Evolutionary conservation across 306 rosid genomes (phyloP).

Genomic region (Geum urbanum): DNA sequence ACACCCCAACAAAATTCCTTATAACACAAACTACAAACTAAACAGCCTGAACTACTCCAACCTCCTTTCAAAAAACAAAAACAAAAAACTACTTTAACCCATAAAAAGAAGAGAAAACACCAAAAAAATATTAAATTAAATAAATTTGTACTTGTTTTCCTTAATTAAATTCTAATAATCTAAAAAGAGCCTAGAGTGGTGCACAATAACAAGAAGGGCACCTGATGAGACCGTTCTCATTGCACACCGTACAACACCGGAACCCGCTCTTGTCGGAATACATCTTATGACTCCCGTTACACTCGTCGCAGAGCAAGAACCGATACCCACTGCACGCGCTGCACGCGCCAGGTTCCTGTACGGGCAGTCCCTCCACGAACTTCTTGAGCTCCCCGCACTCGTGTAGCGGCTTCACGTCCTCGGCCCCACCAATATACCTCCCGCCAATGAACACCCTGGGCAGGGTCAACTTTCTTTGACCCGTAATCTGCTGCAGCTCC

Average conservation of each 20-base stretch:
- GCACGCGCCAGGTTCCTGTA: conserved; percentile 49
- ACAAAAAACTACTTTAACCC: not conserved
- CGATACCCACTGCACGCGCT: conserved; percentile 65
- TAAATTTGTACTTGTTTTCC: not conserved
- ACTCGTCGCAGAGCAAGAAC: conserved; percentile 67
- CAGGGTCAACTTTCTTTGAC: conserved; percentile 39
- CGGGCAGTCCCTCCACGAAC: conserved; percentile 71
- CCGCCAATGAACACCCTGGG: conserved; percentile 87
- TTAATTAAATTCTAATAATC: not conserved
- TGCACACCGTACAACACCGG: conserved; percentile 62
- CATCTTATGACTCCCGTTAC: conserved; percentile 76
- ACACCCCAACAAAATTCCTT: conserved; percentile 1
- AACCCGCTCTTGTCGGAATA: conserved; percentile 62
- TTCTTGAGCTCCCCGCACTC: conserved; percentile 91
- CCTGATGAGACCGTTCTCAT: conserved; percentile 84
- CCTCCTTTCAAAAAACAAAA: too few species aligned
- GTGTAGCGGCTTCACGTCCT: conserved; percentile 64
- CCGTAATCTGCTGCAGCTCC: conserved; percentile 60
- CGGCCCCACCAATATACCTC: conserved; percentile 77
- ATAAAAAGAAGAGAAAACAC: not conserved
- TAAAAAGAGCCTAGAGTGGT: conserved; percentile 19
- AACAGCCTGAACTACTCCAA: not conserved
- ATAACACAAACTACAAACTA: conserved; percentile 8
- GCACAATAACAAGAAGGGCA: conserved; percentile 74
- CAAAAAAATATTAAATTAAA: not conserved